A percentile compares a stretch with the other conserved stretches of the same genome.
Evolutionary conservation across 345 rosid species (phyloP).

Genomic region (Euphorbia lathyris): DNA sequence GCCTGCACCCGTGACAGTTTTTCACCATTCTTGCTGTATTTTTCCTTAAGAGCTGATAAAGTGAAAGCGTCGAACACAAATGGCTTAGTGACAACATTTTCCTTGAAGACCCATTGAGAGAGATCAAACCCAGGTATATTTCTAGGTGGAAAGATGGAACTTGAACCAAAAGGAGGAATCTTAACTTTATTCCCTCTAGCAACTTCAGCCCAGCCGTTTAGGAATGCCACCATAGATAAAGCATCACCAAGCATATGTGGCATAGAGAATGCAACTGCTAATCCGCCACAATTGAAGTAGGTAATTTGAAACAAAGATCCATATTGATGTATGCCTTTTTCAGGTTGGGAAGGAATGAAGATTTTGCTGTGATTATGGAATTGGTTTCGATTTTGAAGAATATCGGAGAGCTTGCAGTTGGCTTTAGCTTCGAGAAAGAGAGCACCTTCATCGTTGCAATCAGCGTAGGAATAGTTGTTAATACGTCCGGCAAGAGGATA

Average conservation of each 20-base stretch:
- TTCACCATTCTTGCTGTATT: too few species aligned
- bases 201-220: conserved; percentile 12
- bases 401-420: conserved; percentile 12
- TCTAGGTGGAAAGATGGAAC: conserved; percentile 41
- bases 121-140: conserved; percentile 19
- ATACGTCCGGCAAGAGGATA: not conserved
- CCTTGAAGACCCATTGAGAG: conserved; percentile 15
- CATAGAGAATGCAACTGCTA: conserved; percentile 5
- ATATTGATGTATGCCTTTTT: not conserved
- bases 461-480: not conserved
- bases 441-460: not conserved
- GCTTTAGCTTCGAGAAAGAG: not conserved
- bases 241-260: conserved; percentile 21
- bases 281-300: conserved; percentile 19
- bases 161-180: conserved; percentile 31
- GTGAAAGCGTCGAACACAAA: too few species aligned
- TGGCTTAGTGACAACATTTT: too few species aligned
- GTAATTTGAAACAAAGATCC: not conserved
- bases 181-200: not conserved
- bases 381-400: conserved; percentile 28
- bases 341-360: conserved; percentile 31
- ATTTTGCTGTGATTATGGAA: conserved; percentile 10
- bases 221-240: conserved; percentile 5
- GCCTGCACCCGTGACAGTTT: conserved; percentile 3
- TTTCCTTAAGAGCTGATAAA: too few species aligned